Percentiles rank a stretch among this genome's conserved stretches.
phyloP scores from a whole-genome alignment of 2,329 filamentous ascomycete species.

The Xylariaceae sp. region DNA sequence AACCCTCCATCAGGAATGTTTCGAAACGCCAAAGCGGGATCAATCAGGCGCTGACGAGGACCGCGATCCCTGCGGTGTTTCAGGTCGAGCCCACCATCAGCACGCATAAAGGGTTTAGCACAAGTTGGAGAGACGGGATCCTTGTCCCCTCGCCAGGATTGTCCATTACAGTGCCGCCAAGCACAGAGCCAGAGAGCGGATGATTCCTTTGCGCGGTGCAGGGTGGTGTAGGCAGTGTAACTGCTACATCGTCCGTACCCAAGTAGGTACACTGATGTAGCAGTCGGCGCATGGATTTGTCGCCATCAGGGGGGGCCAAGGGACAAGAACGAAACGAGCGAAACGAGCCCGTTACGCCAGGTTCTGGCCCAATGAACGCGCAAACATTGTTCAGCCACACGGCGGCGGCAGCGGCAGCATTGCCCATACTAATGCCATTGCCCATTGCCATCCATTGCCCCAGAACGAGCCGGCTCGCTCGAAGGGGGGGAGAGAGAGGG shows the following conservation, averaged over 20 bases:
- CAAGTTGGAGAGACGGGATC: neutral
- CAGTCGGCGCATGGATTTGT: neutral
- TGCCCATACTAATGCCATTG: neutral
- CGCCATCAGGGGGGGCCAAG: neutral
- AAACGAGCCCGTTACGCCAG: slow-evolving; percentile 1
- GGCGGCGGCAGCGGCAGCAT: neutral
- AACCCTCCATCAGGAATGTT: slow-evolving; percentile 24
- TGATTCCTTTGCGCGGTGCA: neutral
- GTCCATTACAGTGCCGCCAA: slow-evolving; percentile 2
- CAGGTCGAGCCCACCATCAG: slow-evolving; percentile 29
- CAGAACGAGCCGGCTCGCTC: neutral
- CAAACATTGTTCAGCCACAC: neutral
- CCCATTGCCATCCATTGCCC: too few relatives aligned
- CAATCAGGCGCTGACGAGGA: slow-evolving; percentile 16
- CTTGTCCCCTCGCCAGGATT: slow-evolving; percentile 8
- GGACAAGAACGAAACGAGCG: neutral
- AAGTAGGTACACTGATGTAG: neutral
- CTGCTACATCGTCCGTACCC: neutral
- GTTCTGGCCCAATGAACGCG: neutral
- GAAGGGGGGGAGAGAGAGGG: neutral
- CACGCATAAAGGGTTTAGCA: slow-evolving; percentile 17
- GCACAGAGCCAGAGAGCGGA: neutral
- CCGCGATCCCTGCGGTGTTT: slow-evolving; percentile 28
- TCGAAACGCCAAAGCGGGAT: slow-evolving; percentile 30
- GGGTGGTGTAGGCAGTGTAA: neutral